Base-by-base conservation (phyloP, 208 protist genomes). In the Strigomonas galati region DNA sequence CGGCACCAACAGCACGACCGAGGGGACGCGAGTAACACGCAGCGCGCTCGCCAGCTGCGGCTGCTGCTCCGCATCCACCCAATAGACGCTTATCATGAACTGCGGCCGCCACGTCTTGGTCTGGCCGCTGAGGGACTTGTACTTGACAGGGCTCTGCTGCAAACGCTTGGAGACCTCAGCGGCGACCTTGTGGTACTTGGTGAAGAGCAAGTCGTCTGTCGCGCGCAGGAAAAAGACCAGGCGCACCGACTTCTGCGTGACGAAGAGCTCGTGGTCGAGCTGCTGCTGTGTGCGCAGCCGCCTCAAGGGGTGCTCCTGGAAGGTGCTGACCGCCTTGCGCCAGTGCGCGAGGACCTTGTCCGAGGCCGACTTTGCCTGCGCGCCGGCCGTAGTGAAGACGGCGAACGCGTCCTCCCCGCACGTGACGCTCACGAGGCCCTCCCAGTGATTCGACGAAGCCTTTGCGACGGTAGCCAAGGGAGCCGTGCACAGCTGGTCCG, bases 171-270 rank as follows among this genome's bases (percentile, higher is more conserved):
- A 71, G 27, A 84, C 35, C 30, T 59, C 62, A 1, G 49, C 46
- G 0, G 78, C 74, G 0, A 84, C 54, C 24, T 74, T 58, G 28
- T 72, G 67, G 66, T 84, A 69, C 54, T 73, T 57, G 44, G 53
- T 40, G 37, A 87, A 87, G 63, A 70, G 63, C 35, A 74, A 27
- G 12, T 65, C 62, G 40, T 87, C 81, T 15, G 59, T 73, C 62
- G 79, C 74, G 37, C 77, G 74, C 14, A 87, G 66, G 26, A 87
- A 78, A 32, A 83, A 82, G 27, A 87, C 0, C 31, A 84, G 37
- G 12, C 71, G 70, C 14, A 87, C 56, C 1, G 71, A 52, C 27
- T 65, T 51, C 53, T 86, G 65, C 27, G 64, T 51, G 6, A 49
- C 17, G 7, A 31, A 35, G 4, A 86, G 57, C 60, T 76, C 81